These are phyloP conservation scores for Apiospora saccharicola DNA, from an alignment of 2,329 filamentous ascomycete species.

Conservation along the genomic window DNA sequence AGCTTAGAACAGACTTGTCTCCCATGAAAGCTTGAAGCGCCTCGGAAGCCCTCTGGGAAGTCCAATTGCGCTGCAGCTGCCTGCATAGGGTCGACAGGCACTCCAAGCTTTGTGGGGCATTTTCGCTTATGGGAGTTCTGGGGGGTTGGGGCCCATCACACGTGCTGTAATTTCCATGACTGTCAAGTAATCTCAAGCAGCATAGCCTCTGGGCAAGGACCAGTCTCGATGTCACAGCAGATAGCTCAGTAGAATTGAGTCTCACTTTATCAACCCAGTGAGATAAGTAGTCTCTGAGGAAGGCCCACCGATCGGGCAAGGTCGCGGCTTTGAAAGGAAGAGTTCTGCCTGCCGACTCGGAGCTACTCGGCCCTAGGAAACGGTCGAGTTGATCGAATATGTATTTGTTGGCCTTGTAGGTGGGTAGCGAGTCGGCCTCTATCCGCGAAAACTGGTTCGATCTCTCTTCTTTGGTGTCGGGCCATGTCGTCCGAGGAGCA, in stretches of 20 bases:
- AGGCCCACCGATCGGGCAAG: not conserved
- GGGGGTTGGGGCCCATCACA: not conserved
- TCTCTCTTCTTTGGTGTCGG: not conserved
- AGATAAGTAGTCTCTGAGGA: not conserved
- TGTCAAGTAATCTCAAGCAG: not conserved
- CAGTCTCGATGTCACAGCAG: not conserved
- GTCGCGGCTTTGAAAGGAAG: not conserved
- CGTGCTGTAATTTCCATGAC: not conserved
- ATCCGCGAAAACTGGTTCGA: too few relatives aligned
- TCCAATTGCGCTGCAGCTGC: too few relatives aligned
- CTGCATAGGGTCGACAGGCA: too few relatives aligned
- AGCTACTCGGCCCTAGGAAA: not conserved
- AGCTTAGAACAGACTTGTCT: too few relatives aligned
- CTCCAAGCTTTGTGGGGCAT: too few relatives aligned
- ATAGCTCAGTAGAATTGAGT: not conserved
- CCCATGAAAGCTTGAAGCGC: too few relatives aligned
- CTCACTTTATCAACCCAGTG: not conserved
- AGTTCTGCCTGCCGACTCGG: not conserved
- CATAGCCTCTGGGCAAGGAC: not conserved
- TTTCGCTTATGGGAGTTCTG: not conserved
- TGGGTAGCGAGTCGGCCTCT: not conserved
- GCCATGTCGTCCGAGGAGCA: not conserved
- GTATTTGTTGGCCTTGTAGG: not conserved
- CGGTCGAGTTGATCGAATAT: not conserved
- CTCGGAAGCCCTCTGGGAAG: too few relatives aligned